Conservation (phyloP, 2,329 filamentous ascomycete genomes). For the Talaromyces sp. region DNA sequence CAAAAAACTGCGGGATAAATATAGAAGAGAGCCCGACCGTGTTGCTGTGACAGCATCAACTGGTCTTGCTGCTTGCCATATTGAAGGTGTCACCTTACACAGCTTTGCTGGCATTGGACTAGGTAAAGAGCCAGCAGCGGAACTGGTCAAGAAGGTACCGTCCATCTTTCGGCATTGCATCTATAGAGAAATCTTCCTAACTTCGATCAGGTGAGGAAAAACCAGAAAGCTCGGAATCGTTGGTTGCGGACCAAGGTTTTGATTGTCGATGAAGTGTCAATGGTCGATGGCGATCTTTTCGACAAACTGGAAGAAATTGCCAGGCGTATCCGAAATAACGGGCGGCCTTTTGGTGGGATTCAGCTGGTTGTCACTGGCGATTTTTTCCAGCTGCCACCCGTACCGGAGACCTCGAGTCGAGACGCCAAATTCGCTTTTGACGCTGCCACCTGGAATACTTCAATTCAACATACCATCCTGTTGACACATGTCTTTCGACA, state of each 20-base stretch:
- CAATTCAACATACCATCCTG: conserved; percentile 91
- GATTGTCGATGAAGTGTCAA: conserved; percentile 92
- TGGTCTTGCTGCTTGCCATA: conserved; percentile 91
- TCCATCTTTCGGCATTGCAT: not conserved
- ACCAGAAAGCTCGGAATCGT: conserved; percentile 77
- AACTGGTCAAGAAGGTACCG: conserved; percentile 69
- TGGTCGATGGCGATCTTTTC: conserved; percentile 96
- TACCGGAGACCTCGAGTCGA: conserved; percentile 66
- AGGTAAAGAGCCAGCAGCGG: conserved; percentile 77
- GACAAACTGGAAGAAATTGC: conserved; percentile 92
- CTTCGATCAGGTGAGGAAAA: conserved; percentile 61
- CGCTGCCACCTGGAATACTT: conserved; percentile 83
- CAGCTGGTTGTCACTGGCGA: conserved; percentile 94
- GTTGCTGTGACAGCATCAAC: conserved; percentile 94
- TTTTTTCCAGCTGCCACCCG: conserved; percentile 94
- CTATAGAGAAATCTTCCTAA: conserved; percentile 16
- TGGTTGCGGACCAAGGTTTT: conserved; percentile 87
- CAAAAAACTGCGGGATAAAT: conserved; percentile 69
- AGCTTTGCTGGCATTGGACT: conserved; percentile 94
- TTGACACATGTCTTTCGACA: conserved; percentile 95
- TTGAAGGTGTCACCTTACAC: conserved; percentile 91
- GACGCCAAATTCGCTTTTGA: conserved; percentile 88
- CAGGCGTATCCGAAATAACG: conserved; percentile 79
- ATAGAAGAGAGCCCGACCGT: conserved; percentile 68
- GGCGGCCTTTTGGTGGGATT: conserved; percentile 88